These are phyloP conservation scores for Ascochyta lentis DNA, from an alignment of 2,329 filamentous ascomycete species.

Conservation along the genomic window DNA sequence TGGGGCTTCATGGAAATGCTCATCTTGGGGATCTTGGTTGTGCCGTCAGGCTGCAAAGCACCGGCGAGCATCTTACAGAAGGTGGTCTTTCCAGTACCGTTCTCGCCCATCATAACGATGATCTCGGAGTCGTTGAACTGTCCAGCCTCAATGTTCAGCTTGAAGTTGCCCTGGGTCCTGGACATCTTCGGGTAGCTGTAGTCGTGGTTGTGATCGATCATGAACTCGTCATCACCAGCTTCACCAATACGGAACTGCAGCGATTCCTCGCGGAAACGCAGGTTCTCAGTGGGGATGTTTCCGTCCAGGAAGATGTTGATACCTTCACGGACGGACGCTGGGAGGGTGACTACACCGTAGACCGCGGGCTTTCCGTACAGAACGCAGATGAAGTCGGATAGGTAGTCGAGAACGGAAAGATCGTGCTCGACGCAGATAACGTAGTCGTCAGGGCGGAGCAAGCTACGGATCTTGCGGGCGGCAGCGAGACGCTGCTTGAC, in stretches of 20 bases:
- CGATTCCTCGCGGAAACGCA: slow-evolving; percentile 97
- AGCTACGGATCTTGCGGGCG: slow-evolving; percentile 87
- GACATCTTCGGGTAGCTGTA: slow-evolving; percentile 91
- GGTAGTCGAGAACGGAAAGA: slow-evolving; percentile 96
- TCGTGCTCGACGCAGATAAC: slow-evolving; percentile 99
- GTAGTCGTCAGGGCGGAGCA: slow-evolving; percentile 88
- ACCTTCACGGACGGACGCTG: slow-evolving; percentile 94
- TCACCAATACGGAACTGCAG: slow-evolving; percentile 94
- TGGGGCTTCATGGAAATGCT: slow-evolving; percentile 99
- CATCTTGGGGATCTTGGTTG: slow-evolving; percentile 83
- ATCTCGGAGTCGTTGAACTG: slow-evolving; percentile 98
- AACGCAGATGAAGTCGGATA: slow-evolving; percentile 97
- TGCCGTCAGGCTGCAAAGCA: slow-evolving; percentile 86
- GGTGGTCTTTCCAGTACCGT: slow-evolving; percentile 98
- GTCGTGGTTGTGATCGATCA: slow-evolving; percentile 80
- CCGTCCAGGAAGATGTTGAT: slow-evolving; percentile 99
- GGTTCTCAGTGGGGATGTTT: slow-evolving; percentile 96
- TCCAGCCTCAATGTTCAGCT: slow-evolving; percentile 79
- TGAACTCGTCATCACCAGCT: slow-evolving; percentile 87
- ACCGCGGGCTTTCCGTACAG: slow-evolving; percentile 95
- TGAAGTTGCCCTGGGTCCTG: slow-evolving; percentile 90
- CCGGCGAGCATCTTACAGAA: slow-evolving; percentile 97
- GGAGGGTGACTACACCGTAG: slow-evolving; percentile 96
- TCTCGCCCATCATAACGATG: slow-evolving; percentile 99
- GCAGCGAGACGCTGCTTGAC: slow-evolving; percentile 98